Evolutionary conservation across 2,329 filamentous ascomycete species (phyloP).

Genomic region (Scedosporium minutisporum): DNA sequence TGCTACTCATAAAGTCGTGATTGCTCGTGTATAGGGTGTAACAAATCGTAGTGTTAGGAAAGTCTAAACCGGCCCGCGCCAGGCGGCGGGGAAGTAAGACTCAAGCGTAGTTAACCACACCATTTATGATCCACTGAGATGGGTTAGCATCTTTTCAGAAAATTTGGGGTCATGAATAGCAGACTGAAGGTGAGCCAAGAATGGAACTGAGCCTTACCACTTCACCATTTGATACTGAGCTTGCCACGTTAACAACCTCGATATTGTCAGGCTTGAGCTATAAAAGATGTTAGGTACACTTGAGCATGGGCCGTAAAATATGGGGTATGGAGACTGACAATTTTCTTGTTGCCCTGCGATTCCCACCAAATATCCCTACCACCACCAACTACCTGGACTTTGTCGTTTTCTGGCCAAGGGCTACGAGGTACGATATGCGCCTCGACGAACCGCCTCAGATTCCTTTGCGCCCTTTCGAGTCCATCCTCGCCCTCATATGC

Average conservation of each 20-base stretch:
- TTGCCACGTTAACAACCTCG: slow-evolving; percentile 64
- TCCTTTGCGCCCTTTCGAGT: slow-evolving; percentile 64
- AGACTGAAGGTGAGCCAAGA: neutral
- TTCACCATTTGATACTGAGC: slow-evolving; percentile 77
- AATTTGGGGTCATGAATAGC: slow-evolving; percentile 9
- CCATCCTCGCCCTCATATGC: slow-evolving; percentile 71
- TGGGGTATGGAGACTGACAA: slow-evolving; percentile 39
- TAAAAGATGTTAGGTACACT: slow-evolving; percentile 1
- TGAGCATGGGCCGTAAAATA: slow-evolving; percentile 3
- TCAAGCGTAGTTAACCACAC: slow-evolving; percentile 36
- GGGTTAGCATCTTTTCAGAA: neutral
- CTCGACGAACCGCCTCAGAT: slow-evolving; percentile 74
- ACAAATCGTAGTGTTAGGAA: neutral
- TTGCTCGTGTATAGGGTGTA: neutral
- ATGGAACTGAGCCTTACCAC: slow-evolving; percentile 37
- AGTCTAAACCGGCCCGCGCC: neutral
- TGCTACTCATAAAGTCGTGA: neutral
- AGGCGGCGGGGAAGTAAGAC: neutral
- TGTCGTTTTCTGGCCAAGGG: slow-evolving; percentile 64
- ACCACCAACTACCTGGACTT: slow-evolving; percentile 55
- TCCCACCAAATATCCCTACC: slow-evolving; percentile 75
- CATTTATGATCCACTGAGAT: slow-evolving; percentile 54
- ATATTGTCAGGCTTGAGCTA: slow-evolving; percentile 72
- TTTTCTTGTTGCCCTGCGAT: slow-evolving; percentile 53
- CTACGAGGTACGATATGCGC: slow-evolving; percentile 68